Percentiles rank a stretch among this genome's conserved stretches.
Conservation (phyloP, 2,329 filamentous ascomycete genomes). For the Westerdykella ornata region DNA sequence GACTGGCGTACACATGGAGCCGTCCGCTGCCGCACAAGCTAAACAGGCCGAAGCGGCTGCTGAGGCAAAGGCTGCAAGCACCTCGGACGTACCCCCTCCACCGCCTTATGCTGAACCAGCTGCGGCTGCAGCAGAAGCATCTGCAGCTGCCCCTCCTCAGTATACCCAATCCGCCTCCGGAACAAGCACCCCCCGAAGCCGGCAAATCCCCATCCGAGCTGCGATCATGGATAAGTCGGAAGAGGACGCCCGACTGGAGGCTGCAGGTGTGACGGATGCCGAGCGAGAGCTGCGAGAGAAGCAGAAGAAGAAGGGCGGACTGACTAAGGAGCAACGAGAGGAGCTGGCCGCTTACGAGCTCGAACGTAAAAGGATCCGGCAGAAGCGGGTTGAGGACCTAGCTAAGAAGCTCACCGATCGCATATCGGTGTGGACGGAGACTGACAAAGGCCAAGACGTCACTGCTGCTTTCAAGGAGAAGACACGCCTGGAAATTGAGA, state of each 20-base stretch:
- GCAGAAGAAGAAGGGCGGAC: constrained; percentile 80
- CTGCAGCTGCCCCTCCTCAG: constrained; percentile 15
- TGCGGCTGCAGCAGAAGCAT: constrained; percentile 19
- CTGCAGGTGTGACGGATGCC: constrained; percentile 61
- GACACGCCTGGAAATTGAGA: constrained; percentile 89
- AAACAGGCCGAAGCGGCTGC: constrained; percentile 38
- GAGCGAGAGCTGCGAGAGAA: constrained; percentile 71
- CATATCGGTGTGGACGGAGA: constrained; percentile 93
- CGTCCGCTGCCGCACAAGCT: constrained; percentile 36
- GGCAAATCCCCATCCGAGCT: constrained; percentile 66
- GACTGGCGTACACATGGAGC: constrained; percentile 11
- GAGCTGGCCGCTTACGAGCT: constrained; percentile 82
- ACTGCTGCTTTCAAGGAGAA: constrained; percentile 89
- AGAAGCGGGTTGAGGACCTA: constrained; percentile 83
- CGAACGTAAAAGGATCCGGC: constrained; percentile 73
- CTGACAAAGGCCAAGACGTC: constrained; percentile 79
- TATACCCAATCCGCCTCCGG: constrained; percentile 39
- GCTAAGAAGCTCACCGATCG: constrained; percentile 80
- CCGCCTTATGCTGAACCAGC: constrained; percentile 43
- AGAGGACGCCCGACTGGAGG: constrained; percentile 61
- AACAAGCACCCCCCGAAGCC: constrained; percentile 44
- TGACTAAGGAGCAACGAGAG: constrained; percentile 89
- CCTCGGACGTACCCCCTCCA: constrained; percentile 21
- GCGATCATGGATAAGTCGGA: constrained; percentile 85
- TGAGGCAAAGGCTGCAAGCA: constrained; percentile 35